Evolutionary conservation across 805 yeast genomes (phyloP).

Genomic region (Metschnikowia borealis): DNA sequence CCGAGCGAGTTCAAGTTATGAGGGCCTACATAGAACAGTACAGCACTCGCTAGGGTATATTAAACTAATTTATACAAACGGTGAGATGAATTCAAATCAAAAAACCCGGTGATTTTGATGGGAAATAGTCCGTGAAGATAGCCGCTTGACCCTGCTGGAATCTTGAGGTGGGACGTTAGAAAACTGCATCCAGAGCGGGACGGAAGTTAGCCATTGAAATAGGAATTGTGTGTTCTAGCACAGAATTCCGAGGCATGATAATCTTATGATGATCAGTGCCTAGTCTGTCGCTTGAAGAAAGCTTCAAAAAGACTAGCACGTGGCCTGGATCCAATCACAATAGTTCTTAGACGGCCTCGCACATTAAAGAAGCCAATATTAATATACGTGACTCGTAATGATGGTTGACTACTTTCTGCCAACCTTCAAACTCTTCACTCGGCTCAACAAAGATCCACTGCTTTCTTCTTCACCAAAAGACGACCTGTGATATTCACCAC

Average conservation of each 20-base stretch:
- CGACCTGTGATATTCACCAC: slow-evolving; percentile 14
- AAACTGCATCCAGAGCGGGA: background rate
- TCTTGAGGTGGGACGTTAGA: background rate
- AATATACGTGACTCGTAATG: background rate
- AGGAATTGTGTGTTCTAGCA: background rate
- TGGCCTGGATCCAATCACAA: background rate
- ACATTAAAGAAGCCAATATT: background rate
- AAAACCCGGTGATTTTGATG: background rate
- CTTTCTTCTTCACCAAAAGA: slow-evolving; percentile 17
- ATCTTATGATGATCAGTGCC: background rate
- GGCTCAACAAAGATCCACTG: slow-evolving; percentile 55
- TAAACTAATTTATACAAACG: background rate
- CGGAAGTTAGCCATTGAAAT: background rate
- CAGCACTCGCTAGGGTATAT: slow-evolving; percentile 1
- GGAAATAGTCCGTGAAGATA: background rate
- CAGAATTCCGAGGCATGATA: background rate
- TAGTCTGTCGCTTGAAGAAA: background rate
- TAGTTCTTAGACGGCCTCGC: background rate
- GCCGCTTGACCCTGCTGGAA: background rate
- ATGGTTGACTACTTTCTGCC: slow-evolving; percentile 39
- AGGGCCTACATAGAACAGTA: background rate
- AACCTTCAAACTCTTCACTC: slow-evolving; percentile 88
- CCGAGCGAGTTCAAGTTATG: slow-evolving; percentile 7
- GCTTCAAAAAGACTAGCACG: background rate
- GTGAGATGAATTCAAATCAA: background rate